These are phyloP conservation scores for Fusarium pininemorale DNA, from an alignment of 2,329 filamentous ascomycete species.

Conservation along the genomic window DNA sequence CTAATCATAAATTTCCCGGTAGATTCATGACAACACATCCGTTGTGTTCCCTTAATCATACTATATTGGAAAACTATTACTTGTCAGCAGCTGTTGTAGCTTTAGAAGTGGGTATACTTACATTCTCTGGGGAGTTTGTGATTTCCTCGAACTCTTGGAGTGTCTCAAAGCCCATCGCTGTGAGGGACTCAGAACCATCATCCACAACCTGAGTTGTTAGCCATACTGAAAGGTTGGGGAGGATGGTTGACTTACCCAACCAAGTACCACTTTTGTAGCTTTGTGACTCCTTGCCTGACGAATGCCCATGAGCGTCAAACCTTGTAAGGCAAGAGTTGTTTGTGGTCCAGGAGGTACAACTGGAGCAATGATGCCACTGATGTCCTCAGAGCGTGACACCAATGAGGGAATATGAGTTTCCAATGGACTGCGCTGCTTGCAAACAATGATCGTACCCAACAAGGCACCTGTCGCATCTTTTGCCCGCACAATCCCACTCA, in stretches of 20 bases:
- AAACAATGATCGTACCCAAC: conserved; percentile 82
- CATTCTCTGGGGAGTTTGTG: conserved; percentile 67
- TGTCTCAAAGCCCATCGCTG: conserved; percentile 82
- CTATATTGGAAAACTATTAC: conserved; percentile 20
- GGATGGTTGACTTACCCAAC: conserved; percentile 71
- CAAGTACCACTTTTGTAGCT: conserved; percentile 76
- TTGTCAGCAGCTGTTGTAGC: neutral
- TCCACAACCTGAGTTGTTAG: conserved; percentile 67
- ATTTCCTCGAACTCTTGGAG: conserved; percentile 86
- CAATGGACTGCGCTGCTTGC: conserved; percentile 73
- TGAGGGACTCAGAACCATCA: conserved; percentile 76
- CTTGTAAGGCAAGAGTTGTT: conserved; percentile 76
- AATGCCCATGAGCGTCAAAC: conserved; percentile 81
- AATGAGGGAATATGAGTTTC: conserved; percentile 76
- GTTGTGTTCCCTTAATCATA: neutral
- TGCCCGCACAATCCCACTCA: conserved; percentile 84
- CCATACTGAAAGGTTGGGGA: neutral
- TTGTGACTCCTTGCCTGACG: conserved; percentile 84
- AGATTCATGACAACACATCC: neutral
- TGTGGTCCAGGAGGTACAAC: conserved; percentile 77
- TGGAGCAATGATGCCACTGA: conserved; percentile 82
- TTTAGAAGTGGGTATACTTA: conserved; percentile 37
- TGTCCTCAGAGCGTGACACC: conserved; percentile 64
- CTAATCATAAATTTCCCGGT: neutral
- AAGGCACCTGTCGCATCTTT: conserved; percentile 74